A percentile compares a stretch with the other conserved stretches of the same genome.
These are phyloP conservation scores for Xerocomellus chrysenteron DNA, from an alignment of 768 basidiomycete genomes.

Conservation along the genomic window DNA sequence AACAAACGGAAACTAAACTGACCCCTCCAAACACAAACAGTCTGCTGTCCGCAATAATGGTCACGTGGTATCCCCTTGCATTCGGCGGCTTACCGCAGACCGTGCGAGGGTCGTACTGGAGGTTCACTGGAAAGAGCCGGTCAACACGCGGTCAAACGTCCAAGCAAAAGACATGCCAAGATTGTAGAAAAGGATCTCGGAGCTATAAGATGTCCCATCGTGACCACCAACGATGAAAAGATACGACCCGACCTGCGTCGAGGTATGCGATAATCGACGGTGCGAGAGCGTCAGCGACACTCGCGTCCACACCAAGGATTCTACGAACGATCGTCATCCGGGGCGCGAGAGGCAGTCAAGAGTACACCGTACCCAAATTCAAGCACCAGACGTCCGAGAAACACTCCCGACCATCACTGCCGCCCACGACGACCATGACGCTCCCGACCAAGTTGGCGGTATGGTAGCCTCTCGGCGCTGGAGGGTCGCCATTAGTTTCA, in stretches of 20 bases:
- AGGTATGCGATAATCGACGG: constrained; percentile 77
- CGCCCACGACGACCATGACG: constrained; percentile 86
- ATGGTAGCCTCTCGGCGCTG: constrained; percentile 81
- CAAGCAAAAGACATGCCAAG: constrained; percentile 56
- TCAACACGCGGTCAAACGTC: neutral
- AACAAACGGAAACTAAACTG: constrained; percentile 9
- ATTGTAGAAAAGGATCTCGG: constrained; percentile 81
- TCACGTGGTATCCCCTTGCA: constrained; percentile 81
- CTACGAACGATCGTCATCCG: constrained; percentile 7
- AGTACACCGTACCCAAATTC: constrained; percentile 69
- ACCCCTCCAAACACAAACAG: constrained; percentile 83
- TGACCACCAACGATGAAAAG: constrained; percentile 90
- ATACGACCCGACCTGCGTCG: constrained; percentile 90
- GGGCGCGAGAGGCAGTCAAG: neutral
- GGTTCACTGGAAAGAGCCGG: constrained; percentile 53
- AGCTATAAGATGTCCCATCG: constrained; percentile 71
- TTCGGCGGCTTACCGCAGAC: constrained; percentile 68
- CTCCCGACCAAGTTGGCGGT: constrained; percentile 84
- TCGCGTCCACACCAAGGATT: constrained; percentile 30
- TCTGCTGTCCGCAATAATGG: constrained; percentile 79
- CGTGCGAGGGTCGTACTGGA: constrained; percentile 77
- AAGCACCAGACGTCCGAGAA: constrained; percentile 89
- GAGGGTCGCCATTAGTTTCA: constrained; percentile 53
- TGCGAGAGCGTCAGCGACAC: constrained; percentile 31
- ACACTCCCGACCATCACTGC: constrained; percentile 86